Evolutionary conservation across 2,329 filamentous ascomycete genomes (phyloP).

Genomic region (Phaeosphaeriaceae sp.): DNA sequence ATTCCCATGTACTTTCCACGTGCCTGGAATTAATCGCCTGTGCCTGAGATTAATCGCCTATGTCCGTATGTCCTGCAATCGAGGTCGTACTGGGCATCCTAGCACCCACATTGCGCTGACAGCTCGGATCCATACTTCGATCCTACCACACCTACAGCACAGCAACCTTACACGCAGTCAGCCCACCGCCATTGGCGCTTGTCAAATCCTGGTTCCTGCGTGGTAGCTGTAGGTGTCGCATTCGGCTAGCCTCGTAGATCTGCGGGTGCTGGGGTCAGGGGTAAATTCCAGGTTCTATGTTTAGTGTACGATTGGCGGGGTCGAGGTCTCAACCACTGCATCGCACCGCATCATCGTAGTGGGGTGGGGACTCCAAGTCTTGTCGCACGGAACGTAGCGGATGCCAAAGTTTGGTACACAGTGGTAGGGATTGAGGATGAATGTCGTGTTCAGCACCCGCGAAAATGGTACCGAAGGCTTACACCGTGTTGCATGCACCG

Average conservation of each 20-base stretch:
- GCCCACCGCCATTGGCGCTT: slow-evolving; percentile 16
- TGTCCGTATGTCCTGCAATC: neutral
- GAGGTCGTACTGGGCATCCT: neutral
- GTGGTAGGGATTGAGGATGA: slow-evolving; percentile 1
- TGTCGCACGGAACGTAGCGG: neutral
- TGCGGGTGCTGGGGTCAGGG: slow-evolving; percentile 7
- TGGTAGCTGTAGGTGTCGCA: slow-evolving; percentile 9
- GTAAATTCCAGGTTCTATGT: slow-evolving; percentile 8
- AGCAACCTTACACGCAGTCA: slow-evolving; percentile 3
- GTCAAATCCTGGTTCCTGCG: slow-evolving; percentile 11
- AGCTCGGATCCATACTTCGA: slow-evolving; percentile 4
- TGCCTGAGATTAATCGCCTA: neutral
- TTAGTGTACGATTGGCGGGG: slow-evolving; percentile 11
- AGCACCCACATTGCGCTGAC: slow-evolving; percentile 2
- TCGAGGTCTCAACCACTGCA: neutral
- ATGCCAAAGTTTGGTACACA: neutral
- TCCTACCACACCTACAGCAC: neutral
- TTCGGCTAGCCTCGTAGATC: slow-evolving; percentile 7
- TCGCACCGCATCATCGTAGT: neutral
- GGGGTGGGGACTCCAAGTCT: neutral
- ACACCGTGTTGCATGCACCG: neutral
- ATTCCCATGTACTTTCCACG: neutral
- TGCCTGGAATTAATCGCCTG: neutral
- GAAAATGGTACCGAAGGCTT: neutral
- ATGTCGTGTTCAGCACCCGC: slow-evolving; percentile 3